These are phyloP conservation scores for Backusella liffmaniae DNA, from an alignment of 192 early-diverging fungal species.

Conservation along the genomic window DNA sequence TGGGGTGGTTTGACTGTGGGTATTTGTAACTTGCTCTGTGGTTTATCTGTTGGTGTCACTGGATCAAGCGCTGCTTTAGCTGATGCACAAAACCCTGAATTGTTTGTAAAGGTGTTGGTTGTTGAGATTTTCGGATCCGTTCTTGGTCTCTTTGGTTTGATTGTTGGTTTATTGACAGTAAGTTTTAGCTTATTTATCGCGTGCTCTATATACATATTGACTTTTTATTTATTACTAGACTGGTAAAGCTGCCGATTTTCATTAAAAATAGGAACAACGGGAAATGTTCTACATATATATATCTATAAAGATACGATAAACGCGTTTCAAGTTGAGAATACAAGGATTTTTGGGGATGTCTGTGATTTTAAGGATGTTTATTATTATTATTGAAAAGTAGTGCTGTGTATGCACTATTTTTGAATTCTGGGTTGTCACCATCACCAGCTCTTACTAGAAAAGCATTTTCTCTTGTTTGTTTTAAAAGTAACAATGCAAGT, in stretches of 20 bases:
- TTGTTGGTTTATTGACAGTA: constrained; percentile 86
- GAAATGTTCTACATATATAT: too few species aligned
- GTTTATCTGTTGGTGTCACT: constrained; percentile 89
- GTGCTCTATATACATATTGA: background rate
- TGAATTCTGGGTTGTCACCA: too few species aligned
- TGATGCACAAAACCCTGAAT: constrained; percentile 87
- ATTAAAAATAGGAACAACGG: background rate
- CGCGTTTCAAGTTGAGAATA: too few species aligned
- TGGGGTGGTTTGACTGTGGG: constrained; percentile 96
- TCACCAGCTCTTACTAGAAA: too few species aligned
- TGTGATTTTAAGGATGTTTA: too few species aligned
- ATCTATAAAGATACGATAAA: too few species aligned
- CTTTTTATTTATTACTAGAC: constrained; percentile 13
- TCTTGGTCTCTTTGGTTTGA: constrained; percentile 94
- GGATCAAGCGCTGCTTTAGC: constrained; percentile 91
- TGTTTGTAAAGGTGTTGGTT: constrained; percentile 97
- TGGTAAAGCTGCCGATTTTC: constrained; percentile 37
- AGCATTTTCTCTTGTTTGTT: too few species aligned
- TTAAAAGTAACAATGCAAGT: too few species aligned
- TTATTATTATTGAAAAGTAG: too few species aligned
- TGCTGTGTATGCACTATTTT: too few species aligned
- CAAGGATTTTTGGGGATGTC: too few species aligned
- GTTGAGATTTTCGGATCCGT: constrained; percentile 97
- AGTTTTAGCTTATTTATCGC: constrained; percentile 12
- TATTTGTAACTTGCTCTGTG: constrained; percentile 89